Base-by-base conservation (phyloP, 768 basidiomycete species). In the Cystofilobasidium bisporidii region DNA sequence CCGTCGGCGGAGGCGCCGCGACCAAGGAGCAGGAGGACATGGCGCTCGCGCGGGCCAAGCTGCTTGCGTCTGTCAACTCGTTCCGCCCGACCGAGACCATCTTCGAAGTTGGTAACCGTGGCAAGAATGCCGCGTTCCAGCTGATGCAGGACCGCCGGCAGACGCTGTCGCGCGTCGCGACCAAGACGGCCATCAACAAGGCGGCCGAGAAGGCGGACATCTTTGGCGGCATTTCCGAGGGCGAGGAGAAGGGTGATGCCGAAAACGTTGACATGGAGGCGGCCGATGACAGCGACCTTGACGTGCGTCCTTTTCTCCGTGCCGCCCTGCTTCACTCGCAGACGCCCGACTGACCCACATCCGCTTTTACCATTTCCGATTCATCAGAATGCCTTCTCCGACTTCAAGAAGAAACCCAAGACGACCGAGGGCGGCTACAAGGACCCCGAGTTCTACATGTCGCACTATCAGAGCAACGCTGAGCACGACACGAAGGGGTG, bases 71-170 rank as follows among this genome's bases (percentile, higher is more conserved):
- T n/a, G 85, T 98, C 58, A 86, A 84, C 71, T 80, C 87, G 8
- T 98, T 96, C 80, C 83, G 80, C 28, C 94, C 94, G 20, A 75
- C 81, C 0, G 94, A 97, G 76, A 98, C 93, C 0, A 86, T 96
- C 38, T 87, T 98, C 69, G 94, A 98, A 77, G 80, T 92, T 38
- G 89, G 87, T 0, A 82, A 84, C 14, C 85, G 89, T 72, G 87
- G 87, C 3, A 85, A 81, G 40, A 73, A 68, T 65, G 81, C 79
- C 3, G 86, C 84, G 63, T 83, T 86, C 2, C 79, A 82, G 38
- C 79, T 98, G 66, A 98, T 98, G 94, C 88, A 88, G 76, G 86
- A 88, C 71, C 82, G 94, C 38, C 80, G 91, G 72, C 88, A 86
- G 75, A 85, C 89, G 1, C 78, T 96, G 69, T 79, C 78, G 53